Percentiles rank a stretch among this genome's conserved stretches.
Conservation (phyloP, 2,329 filamentous ascomycete species). For the Daldinia sp. region DNA sequence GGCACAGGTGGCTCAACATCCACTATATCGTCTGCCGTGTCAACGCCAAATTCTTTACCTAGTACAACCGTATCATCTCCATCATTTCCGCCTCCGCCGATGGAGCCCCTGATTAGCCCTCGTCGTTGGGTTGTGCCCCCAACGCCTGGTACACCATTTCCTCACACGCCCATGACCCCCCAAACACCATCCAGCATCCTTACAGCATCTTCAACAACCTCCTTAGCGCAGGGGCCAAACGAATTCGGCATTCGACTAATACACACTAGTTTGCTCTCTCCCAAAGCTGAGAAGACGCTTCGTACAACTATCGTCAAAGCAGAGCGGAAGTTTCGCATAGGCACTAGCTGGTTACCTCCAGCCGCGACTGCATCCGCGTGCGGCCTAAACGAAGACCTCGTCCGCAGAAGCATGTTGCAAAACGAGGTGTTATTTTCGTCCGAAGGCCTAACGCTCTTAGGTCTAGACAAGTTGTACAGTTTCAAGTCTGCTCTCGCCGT, state of each 20-base stretch:
- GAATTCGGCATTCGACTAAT: slow-evolving; percentile 61
- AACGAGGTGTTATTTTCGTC: slow-evolving; percentile 69
- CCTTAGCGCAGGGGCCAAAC: slow-evolving; percentile 47
- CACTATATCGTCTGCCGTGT: slow-evolving; percentile 46
- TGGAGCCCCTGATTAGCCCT: slow-evolving; percentile 37
- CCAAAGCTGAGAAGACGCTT: slow-evolving; percentile 58
- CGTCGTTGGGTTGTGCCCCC: slow-evolving; percentile 43
- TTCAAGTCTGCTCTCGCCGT: slow-evolving; percentile 68
- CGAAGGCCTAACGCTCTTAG: slow-evolving; percentile 65
- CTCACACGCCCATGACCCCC: slow-evolving; percentile 56
- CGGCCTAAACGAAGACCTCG: slow-evolving; percentile 59
- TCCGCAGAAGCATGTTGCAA: slow-evolving; percentile 65
- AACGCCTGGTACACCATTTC: slow-evolving; percentile 45
- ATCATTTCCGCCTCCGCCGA: slow-evolving; percentile 36
- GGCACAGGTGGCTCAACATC: slow-evolving; percentile 47
- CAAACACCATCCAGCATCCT: slow-evolving; percentile 50
- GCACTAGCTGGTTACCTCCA: slow-evolving; percentile 49
- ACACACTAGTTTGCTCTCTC: slow-evolving; percentile 55
- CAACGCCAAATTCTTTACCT: slow-evolving; percentile 32
- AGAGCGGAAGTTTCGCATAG: slow-evolving; percentile 55
- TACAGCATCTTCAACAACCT: slow-evolving; percentile 47
- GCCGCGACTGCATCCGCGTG: slow-evolving; percentile 54
- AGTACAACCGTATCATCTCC: slow-evolving; percentile 32
- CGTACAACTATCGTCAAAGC: slow-evolving; percentile 60
- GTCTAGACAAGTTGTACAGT: slow-evolving; percentile 69